phyloP scores from a whole-genome alignment of 306 rosid species.

The Begonia fuchsioides region DNA sequence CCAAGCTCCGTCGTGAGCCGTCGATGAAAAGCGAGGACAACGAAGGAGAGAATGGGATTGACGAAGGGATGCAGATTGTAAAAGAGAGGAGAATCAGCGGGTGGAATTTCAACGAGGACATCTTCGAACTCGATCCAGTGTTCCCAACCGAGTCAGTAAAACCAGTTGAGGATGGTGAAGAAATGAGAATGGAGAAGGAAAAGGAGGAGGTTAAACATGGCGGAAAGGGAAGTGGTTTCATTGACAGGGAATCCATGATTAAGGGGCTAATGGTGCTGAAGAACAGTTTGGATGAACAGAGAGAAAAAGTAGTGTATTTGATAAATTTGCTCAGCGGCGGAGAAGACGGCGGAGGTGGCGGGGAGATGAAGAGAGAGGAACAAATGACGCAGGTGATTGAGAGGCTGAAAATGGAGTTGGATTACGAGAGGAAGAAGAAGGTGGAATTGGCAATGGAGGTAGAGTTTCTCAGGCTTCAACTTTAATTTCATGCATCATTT shows the following conservation, averaged over 20 bases:
- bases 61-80: background rate
- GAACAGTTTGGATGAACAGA: constrained; percentile 20
- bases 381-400: constrained; percentile 13
- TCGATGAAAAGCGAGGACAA: background rate
- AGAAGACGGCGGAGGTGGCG: constrained; percentile 4
- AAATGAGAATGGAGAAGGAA: constrained; percentile 11
- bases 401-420: constrained; percentile 20
- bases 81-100: constrained; percentile 38
- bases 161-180: constrained; percentile 19
- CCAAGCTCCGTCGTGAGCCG: constrained; percentile 4
- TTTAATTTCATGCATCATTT: constrained; percentile 1
- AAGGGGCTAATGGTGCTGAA: constrained; percentile 6
- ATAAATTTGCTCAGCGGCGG: constrained; percentile 10
- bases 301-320: constrained; percentile 9
- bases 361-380: constrained; percentile 16
- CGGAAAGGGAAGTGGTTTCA: background rate
- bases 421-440: constrained; percentile 20
- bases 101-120: constrained; percentile 63
- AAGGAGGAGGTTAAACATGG: background rate
- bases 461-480: constrained; percentile 19
- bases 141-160: constrained; percentile 22
- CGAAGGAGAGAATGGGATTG: constrained; percentile 7
- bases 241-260: constrained; percentile 14
- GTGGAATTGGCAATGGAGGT: constrained; percentile 19
- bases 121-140: constrained; percentile 33